Conservation (phyloP, 148 eudicot genomes). For the Persicaria maculosa region DNA sequence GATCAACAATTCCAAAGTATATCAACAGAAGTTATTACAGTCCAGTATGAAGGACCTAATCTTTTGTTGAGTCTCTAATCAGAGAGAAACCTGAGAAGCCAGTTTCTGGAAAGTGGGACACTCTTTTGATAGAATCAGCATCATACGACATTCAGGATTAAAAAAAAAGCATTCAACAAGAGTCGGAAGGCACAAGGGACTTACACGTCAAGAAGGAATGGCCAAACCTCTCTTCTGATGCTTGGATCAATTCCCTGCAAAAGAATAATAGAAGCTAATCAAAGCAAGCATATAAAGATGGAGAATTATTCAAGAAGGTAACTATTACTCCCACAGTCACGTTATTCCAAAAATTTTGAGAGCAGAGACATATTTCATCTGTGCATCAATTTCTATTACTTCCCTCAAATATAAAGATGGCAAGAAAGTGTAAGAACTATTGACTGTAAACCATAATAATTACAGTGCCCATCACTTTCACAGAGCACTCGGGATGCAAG, state of each 20-base stretch:
- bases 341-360: background rate
- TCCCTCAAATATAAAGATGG: background rate
- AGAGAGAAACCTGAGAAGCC: background rate
- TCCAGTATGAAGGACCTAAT: background rate
- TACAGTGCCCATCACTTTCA: background rate
- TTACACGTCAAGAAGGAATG: constrained; percentile 61
- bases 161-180: background rate
- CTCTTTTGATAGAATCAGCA: background rate
- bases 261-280: background rate
- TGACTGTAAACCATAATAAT: background rate
- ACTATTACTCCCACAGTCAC: background rate
- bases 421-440: no score
- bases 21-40: background rate
- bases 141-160: background rate
- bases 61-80: background rate
- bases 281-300: background rate
- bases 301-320: background rate
- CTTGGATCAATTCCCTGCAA: constrained; percentile 58
- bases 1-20: background rate
- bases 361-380: background rate
- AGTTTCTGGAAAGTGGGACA: background rate
- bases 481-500: background rate
- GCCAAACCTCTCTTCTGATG: constrained; percentile 56
- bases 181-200: constrained; percentile 15
- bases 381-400: background rate